Base-by-base conservation (phyloP, 768 basidiomycete species). In the Amanita fuliginea region DNA sequence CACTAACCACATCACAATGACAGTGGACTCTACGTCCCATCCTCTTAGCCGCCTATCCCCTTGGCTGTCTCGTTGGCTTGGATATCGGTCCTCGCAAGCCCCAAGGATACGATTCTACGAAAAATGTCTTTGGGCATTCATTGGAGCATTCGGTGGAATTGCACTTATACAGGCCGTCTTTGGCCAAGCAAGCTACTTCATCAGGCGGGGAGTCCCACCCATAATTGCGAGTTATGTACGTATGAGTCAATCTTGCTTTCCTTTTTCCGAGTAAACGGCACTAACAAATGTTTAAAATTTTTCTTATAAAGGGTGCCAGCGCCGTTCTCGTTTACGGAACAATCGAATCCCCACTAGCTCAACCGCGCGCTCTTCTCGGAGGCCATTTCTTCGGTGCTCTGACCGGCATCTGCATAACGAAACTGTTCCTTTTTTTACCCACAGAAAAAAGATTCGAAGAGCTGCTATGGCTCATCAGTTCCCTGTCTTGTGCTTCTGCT, bases 371-470 rank as follows among this genome's bases (percentile, higher is more conserved):
- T 1, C 63, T 78, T 3, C 44, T 80, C 33, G 70, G 71, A 3
- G 76, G 77, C 0, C 77, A 77, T 51, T 73, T 76, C 59, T 54
- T 76, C 39, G 70, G 74, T 6, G 72, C 74, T 4, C 56, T 78
- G 40, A 62, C 62, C 9, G 76, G 77, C 4, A 62, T 77, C 8
- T 72, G 67, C 55, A 66, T 78, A 55, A 72, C 75, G 4, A 79
- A 78, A 54, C 59, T 78, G 4, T 75, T 77, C 56, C 65, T 61
- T 40, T 64, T 74, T 11, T 62, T 75, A 8, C 73, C 69, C 6
- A 64, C 71, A 0, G 67, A 72, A 47, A 40, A 65, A 46, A 64
- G 64, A 18, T 75, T 71, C 56, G 52, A 68, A 28, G 59, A 74
- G 18, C 59, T 77, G 19, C 52, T 64, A 41, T 80, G 76, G 77